These are phyloP conservation scores for Wickerhamiella musiphila DNA, from an alignment of 805 yeast species.

Conservation along the genomic window DNA sequence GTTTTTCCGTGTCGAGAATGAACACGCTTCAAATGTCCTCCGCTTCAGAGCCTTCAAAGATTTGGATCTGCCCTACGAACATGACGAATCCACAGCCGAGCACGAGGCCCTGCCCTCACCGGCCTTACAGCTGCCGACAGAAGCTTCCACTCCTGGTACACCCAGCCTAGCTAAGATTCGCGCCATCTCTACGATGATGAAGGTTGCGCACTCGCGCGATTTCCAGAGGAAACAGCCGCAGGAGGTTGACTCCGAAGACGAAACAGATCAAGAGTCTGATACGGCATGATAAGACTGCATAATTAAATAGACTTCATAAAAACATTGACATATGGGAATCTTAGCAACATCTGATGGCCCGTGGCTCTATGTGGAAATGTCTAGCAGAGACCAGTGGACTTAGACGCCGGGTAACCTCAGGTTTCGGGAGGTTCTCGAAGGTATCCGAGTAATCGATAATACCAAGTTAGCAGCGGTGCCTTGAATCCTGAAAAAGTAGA, in stretches of 20 bases:
- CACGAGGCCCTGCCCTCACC: neutral
- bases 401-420: too few relatives aligned
- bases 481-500: too few relatives aligned
- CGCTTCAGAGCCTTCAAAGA: conserved; percentile 79
- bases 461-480: too few relatives aligned
- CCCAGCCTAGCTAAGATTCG: neutral
- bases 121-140: neutral
- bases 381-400: too few relatives aligned
- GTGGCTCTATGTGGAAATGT: too few relatives aligned
- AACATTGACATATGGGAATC: too few relatives aligned
- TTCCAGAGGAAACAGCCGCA: conserved; percentile 7
- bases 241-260: conserved; percentile 2
- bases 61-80: conserved; percentile 59
- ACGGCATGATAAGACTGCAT: too few relatives aligned
- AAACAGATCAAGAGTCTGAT: neutral
- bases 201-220: conserved; percentile 9
- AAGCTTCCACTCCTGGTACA: neutral
- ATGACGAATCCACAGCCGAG: conserved; percentile 1
- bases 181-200: conserved; percentile 4
- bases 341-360: too few relatives aligned
- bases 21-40: conserved; percentile 80
- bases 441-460: too few relatives aligned
- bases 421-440: too few relatives aligned
- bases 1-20: conserved; percentile 86
- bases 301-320: too few relatives aligned